Base-by-base conservation (phyloP, 345 rosid genomes). In the Jatropha curcas region DNA sequence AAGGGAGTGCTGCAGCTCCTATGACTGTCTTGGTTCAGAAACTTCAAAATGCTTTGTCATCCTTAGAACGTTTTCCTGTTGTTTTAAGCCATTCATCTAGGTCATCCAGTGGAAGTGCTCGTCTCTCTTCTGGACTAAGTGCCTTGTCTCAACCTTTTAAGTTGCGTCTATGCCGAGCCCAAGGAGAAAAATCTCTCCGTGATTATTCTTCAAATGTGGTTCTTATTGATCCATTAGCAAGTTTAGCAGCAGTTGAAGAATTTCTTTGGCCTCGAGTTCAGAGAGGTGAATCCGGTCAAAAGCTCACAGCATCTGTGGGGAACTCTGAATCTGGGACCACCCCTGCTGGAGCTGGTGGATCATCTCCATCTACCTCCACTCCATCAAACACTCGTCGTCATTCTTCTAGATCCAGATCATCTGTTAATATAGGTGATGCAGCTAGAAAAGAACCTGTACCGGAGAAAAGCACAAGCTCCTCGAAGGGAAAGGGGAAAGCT, bases 181-280 rank as follows among this genome's bases (percentile, higher is more conserved):
- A 85, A 65, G 95, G 98, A 50, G 99, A 96, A 31, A 96, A 93
- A 81, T 79, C 92, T 67, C 90, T 96, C 45, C 92, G 97, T 70
- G 99, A 93, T 85, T 96, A 96, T 83, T 93, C 99, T 71, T 91
- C 98, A n/a, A 93, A 91, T 77, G 79, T 91, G 70, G 97, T 93
- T 71, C 91, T 93, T 35, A 96, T 96, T 69, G 99, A 96, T 79
- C 99, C 99, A 65, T 81, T 96, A 68, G 99, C 98, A 74, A 96
- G 97, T 87, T 74, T 96, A 84, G 92, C 97, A 51, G 96, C 97
- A 7, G 91, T 96, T 67, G 99, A 93, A 78, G 99, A 91, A 66
- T 96, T 93, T 83, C 96, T 96, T 11, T 96, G 99, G 99, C 91
- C 99, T 3, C 90, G 97, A 51, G 93, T 96, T 57, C 98, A 91